A percentile compares a stretch with the other conserved stretches of the same genome.
These are phyloP conservation scores for Penicillium antarcticum DNA, from an alignment of 495 filamentous ascomycete genomes.

Conservation along the genomic window DNA sequence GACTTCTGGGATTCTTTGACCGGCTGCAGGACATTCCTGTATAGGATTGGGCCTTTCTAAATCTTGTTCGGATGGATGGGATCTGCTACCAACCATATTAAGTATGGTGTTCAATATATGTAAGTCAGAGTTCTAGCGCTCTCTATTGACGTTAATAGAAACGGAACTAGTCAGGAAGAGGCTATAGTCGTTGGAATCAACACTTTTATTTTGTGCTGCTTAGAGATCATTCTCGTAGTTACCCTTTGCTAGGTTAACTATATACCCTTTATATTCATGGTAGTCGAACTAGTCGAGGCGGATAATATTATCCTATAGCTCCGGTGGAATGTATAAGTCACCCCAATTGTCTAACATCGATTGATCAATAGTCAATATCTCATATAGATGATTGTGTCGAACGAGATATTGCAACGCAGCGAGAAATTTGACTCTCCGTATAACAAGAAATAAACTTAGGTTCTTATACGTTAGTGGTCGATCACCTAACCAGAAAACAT, in stretches of 20 bases:
- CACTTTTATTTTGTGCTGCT: neutral
- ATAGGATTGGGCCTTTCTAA: no score
- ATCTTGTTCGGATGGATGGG: no score
- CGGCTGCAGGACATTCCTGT: no score
- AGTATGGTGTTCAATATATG: slow-evolving; percentile 3
- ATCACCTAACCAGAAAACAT: slow-evolving; percentile 3
- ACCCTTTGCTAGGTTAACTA: neutral
- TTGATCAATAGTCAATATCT: no score
- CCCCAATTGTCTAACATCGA: no score
- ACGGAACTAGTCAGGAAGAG: slow-evolving; percentile 4
- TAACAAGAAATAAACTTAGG: slow-evolving; percentile 1
- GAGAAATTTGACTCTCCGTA: slow-evolving; percentile 7
- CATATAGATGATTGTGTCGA: slow-evolving; percentile 9
- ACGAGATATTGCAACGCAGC: slow-evolving; percentile 9
- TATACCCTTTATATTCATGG: slow-evolving; percentile 5
- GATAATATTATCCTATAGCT: no score
- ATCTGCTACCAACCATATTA: neutral
- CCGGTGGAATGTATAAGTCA: no score
- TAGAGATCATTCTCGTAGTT: slow-evolving; percentile 8
- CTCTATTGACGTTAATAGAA: slow-evolving; percentile 9
- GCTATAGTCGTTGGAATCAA: neutral
- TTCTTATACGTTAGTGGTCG: neutral
- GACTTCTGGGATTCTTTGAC: neutral
- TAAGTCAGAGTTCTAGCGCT: slow-evolving; percentile 13
- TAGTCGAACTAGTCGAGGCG: no score